Evolutionary conservation across 2,329 filamentous ascomycete genomes (phyloP).

Genomic region (Alternaria triticina): DNA sequence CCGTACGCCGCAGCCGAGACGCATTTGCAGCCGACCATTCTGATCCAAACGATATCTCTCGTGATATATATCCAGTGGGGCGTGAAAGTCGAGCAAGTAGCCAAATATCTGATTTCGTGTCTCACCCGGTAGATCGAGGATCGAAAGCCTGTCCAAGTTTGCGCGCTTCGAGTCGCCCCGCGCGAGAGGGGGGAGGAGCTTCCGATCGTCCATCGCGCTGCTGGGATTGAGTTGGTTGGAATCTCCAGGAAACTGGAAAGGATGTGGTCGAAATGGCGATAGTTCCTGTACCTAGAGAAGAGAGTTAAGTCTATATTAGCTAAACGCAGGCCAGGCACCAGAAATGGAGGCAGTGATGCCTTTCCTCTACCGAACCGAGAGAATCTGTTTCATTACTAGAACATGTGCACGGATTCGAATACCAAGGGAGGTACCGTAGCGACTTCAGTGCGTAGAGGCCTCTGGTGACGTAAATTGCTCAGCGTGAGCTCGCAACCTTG

Average conservation of each 20-base stretch:
- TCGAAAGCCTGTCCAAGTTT: neutral
- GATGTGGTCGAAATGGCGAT: accelerated
- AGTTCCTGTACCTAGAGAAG: too few species aligned
- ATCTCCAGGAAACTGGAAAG: neutral
- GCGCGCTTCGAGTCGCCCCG: neutral
- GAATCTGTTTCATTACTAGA: too few species aligned
- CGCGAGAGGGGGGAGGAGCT: neutral
- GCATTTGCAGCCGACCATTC: neutral
- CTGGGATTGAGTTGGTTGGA: neutral
- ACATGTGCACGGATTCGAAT: too few species aligned
- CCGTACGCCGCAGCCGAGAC: neutral
- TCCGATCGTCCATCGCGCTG: neutral
- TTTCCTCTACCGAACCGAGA: too few species aligned
- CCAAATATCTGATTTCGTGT: neutral
- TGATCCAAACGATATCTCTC: neutral
- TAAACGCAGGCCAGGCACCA: too few species aligned
- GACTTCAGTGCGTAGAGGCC: too few species aligned
- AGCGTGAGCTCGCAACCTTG: neutral
- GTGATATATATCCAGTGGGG: neutral
- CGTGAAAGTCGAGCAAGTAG: neutral
- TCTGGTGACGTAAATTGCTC: neutral
- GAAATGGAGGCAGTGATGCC: too few species aligned
- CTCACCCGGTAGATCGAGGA: neutral
- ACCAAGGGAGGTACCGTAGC: too few species aligned
- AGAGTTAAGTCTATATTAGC: too few species aligned